Percentiles rank a stretch among this genome's conserved stretches.
These are phyloP conservation scores for Phellinidium pouzarii DNA, from an alignment of 1,284 basidiomycete genomes.

Conservation along the genomic window DNA sequence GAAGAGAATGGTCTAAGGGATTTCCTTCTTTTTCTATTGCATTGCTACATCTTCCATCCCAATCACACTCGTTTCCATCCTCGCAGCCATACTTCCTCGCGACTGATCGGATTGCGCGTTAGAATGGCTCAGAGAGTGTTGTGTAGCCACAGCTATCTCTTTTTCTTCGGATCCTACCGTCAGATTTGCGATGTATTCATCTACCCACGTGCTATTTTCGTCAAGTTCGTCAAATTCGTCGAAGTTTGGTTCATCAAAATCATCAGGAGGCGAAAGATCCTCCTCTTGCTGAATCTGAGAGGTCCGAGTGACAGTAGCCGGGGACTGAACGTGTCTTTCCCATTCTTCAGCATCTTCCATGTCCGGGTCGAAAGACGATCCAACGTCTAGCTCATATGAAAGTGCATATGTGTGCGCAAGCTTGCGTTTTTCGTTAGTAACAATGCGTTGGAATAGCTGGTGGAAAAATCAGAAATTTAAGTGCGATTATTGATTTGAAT, in stretches of 20 bases:
- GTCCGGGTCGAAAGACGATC: slow-evolving; percentile 66
- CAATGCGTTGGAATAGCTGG: slow-evolving; percentile 60
- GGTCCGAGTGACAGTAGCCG: neutral
- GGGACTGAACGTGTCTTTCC: slow-evolving; percentile 42
- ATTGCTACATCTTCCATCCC: neutral
- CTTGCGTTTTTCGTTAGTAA: slow-evolving; percentile 45
- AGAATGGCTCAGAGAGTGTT: neutral
- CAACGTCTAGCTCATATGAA: slow-evolving; percentile 61
- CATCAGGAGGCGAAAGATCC: slow-evolving; percentile 3
- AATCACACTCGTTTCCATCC: neutral
- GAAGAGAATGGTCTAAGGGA: too few relatives aligned
- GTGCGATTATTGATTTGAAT: slow-evolving; percentile 1
- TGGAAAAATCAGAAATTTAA: slow-evolving; percentile 11
- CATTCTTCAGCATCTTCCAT: slow-evolving; percentile 53
- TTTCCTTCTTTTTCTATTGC: neutral
- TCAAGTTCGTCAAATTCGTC: slow-evolving; percentile 14
- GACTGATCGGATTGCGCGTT: neutral
- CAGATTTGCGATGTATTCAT: slow-evolving; percentile 12
- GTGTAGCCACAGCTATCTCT: neutral
- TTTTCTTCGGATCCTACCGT: neutral
- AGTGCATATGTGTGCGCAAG: slow-evolving; percentile 45
- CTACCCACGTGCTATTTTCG: slow-evolving; percentile 7
- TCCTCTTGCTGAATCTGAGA: slow-evolving; percentile 2
- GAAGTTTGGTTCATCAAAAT: slow-evolving; percentile 4
- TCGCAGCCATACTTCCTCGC: neutral